Evolutionary conservation across 78 protist species (phyloP), one percentile per base, ranked within the genome.

Genomic region (Polysphondylium violaceum): DNA sequence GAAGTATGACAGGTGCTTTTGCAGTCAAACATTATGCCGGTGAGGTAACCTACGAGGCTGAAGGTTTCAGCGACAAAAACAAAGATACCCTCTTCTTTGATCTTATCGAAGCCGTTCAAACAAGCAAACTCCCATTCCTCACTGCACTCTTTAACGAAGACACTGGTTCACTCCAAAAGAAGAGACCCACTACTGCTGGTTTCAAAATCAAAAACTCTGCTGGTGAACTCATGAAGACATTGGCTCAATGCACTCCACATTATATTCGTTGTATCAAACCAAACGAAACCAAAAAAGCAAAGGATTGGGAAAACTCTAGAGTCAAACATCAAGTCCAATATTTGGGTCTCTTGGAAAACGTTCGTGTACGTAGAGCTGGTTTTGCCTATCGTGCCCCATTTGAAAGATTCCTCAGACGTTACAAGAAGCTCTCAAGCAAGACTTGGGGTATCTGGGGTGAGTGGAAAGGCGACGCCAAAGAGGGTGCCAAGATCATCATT

Each of bases 241-340:
- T 96, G 16, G 1, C 64, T 23, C 50, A 17, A 44, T 90, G 97
- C 61, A 31, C 72, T 12, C 98, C 98, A 2, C 96, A 93, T 92
- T 97, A 97, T 72, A 55, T 97, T 40, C 98, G 99, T 17, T 97
- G 99, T 95, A 95, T 97, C 94, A 95, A 96, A 85, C 97, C 99
- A 38, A 97, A 97, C 78, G 96, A 95, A 41, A 61, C 55, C 14
- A 79, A 94, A 65, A 55, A 76, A 21, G 72, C 94, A 4, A 53
- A 61, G 44, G 85, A 94, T 93, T 51, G 97, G 95, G 87, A 73
- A 40, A 47, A 50, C n/a, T 53, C 63, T 76, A 85, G 94, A 11
- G 96, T 89, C 17, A 21, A 41, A 27, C 95, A 94, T 92, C 98
- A 97, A 88, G 94, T 92, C 47, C 88, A 89, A 72, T 95, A 98